Evolutionary conservation across 2,329 filamentous ascomycete species (phyloP).

Genomic region (Clonostachys byssicola): DNA sequence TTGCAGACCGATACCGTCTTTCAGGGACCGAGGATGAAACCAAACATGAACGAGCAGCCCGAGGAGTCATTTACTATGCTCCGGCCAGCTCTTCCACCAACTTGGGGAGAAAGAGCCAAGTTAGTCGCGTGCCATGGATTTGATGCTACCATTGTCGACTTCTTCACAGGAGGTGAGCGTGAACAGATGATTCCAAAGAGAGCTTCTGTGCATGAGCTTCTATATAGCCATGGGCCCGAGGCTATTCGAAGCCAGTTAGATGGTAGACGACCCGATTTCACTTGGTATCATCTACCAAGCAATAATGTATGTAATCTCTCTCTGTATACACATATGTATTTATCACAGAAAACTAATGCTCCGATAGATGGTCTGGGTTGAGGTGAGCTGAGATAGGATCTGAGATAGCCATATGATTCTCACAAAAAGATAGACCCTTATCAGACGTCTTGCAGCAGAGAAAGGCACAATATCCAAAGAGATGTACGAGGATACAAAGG

Average conservation of each 20-base stretch:
- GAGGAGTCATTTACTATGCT: not conserved
- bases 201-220: slow-evolving; percentile 2
- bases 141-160: slow-evolving; percentile 3
- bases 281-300: slow-evolving; percentile 6
- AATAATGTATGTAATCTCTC: slow-evolving; percentile 4
- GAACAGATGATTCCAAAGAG: slow-evolving; percentile 3
- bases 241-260: slow-evolving; percentile 1
- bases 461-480: slow-evolving; percentile 1
- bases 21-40: slow-evolving; percentile 1
- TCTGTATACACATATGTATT: too few species aligned
- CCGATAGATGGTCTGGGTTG: slow-evolving; percentile 3
- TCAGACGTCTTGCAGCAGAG: slow-evolving; percentile 2
- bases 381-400: not conserved
- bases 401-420: not conserved
- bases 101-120: slow-evolving; percentile 1
- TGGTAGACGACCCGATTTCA: slow-evolving; percentile 1
- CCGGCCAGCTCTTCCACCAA: slow-evolving; percentile 1
- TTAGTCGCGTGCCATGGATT: slow-evolving; percentile 4
- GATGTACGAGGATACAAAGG: slow-evolving; percentile 2
- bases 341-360: too few species aligned
- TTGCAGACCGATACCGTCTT: slow-evolving; percentile 1
- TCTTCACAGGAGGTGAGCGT: slow-evolving; percentile 1
- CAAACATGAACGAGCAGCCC: not conserved
- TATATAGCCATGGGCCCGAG: slow-evolving; percentile 3
- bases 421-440: not conserved